Percentiles rank a stretch among this genome's conserved stretches.
These are phyloP conservation scores for Cetradonia linearis DNA, from an alignment of 495 filamentous ascomycete species.

Conservation along the genomic window DNA sequence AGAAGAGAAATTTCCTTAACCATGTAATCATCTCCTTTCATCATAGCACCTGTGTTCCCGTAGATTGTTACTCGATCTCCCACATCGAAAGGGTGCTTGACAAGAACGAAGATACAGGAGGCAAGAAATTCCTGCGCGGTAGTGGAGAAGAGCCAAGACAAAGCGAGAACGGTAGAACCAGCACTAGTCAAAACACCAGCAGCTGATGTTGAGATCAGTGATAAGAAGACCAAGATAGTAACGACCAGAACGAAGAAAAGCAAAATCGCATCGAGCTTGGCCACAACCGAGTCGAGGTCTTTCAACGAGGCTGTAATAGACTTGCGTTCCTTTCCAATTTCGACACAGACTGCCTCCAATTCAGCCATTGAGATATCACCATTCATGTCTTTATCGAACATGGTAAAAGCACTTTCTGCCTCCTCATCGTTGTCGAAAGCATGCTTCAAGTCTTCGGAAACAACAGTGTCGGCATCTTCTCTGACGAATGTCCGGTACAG, in stretches of 20 bases:
- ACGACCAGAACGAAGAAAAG: constrained; percentile 75
- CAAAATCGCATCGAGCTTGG: constrained; percentile 79
- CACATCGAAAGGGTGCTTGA: constrained; percentile 97
- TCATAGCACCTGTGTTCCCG: constrained; percentile 68
- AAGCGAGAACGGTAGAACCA: constrained; percentile 72
- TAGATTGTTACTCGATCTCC: constrained; percentile 89
- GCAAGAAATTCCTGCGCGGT: constrained; percentile 92
- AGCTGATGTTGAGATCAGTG: constrained; percentile 79
- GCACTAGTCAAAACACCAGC: constrained; percentile 76
- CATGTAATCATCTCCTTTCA: constrained; percentile 85
- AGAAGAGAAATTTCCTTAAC: constrained; percentile 92
- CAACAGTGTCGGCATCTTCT: constrained; percentile 63
- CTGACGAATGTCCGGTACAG: constrained; percentile 84
- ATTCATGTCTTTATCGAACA: constrained; percentile 96
- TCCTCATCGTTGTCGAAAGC: constrained; percentile 82
- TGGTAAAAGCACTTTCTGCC: constrained; percentile 79
- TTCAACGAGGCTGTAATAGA: constrained; percentile 90
- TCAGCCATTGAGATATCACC: constrained; percentile 96
- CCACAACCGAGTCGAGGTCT: constrained; percentile 91
- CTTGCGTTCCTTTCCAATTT: constrained; percentile 91
- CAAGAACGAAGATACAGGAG: constrained; percentile 88
- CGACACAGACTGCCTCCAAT: constrained; percentile 83
- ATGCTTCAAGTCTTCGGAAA: constrained; percentile 61
- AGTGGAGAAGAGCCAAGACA: constrained; percentile 85
- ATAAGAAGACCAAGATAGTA: constrained; percentile 73